Base-by-base conservation (phyloP, 805 yeast genomes). In the Lipomyces chichibuensis region DNA sequence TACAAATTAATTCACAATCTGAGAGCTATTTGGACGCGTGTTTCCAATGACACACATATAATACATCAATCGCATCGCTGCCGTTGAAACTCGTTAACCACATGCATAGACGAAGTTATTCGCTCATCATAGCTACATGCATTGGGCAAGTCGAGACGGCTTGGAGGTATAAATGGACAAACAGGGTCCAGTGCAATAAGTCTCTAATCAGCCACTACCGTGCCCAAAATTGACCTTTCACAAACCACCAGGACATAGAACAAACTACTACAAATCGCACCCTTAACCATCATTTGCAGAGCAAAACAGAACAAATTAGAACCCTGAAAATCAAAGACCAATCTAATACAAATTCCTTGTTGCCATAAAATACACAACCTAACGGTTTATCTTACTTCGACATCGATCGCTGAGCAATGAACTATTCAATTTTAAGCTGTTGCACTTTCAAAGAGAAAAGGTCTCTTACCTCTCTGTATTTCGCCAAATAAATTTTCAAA, bases 401-500 rank as follows among this genome's bases (percentile, higher is more conserved):
- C 51, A 29, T 37, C 14, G 65, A 17, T 13, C 65, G 62, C 27
- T 46, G 66, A 35, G 65, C 65, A 35, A 63, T 63, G 37, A 63
- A 63, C 65, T 63, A 13, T n/a, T 25, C 14, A 39, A 25, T 35
- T 25, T 20, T 20, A 1, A 51, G 32, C n/a, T 7, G 20, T 11
- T 1, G 29, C 20, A 43, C n/a, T 43, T n/a, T 20, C 29, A 25
- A 11, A 11, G 23, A 20, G 14, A 33, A 13, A 49, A 32, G 53
- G 8, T 17, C 14, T 53, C 65, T 14, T 55, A 71, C 73, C 71
- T 87, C 88, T 72, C 91, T 77, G 75, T 87, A 87, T 75, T 87
- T 88, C 59, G 91, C 89, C 66, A 87, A 77, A 73, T 87, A 88
- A 53, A 87, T 88, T 73, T 87, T 87, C 70, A 87, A 81, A 52